These are phyloP conservation scores for Ascochyta clinopodiicola DNA, from an alignment of 2,329 filamentous ascomycete species.

Conservation along the genomic window DNA sequence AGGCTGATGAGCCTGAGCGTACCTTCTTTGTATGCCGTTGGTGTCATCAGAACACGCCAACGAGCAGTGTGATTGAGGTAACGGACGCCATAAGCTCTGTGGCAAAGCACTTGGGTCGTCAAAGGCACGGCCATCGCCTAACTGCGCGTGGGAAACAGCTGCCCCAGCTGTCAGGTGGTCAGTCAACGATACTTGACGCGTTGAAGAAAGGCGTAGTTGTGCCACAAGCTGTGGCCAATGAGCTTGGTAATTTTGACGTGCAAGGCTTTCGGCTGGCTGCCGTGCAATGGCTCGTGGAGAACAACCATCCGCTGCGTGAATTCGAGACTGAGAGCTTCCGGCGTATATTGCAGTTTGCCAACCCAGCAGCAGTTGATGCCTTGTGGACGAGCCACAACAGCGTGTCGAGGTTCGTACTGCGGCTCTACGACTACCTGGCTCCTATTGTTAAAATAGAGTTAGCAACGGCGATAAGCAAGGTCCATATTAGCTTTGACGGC, in stretches of 20 bases:
- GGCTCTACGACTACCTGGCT: neutral
- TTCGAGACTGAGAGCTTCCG: conserved; percentile 4
- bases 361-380: neutral
- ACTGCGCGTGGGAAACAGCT: neutral
- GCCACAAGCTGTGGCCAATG: conserved; percentile 20
- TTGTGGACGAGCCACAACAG: neutral
- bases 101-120: neutral
- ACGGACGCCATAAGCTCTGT: neutral
- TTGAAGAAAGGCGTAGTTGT: neutral
- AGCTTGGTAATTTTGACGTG: conserved; percentile 1
- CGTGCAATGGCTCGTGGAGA: no score
- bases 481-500: neutral
- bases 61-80: neutral
- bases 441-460: neutral
- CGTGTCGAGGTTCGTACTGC: neutral
- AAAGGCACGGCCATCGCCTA: neutral
- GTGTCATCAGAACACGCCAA: neutral
- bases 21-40: neutral
- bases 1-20: neutral
- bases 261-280: neutral
- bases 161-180: neutral
- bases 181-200: neutral
- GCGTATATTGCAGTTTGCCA: neutral
- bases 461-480: neutral
- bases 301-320: conserved; percentile 1